These are phyloP conservation scores for Panaeolus papilionaceus DNA, from an alignment of 768 basidiomycete species.

Conservation along the genomic window DNA sequence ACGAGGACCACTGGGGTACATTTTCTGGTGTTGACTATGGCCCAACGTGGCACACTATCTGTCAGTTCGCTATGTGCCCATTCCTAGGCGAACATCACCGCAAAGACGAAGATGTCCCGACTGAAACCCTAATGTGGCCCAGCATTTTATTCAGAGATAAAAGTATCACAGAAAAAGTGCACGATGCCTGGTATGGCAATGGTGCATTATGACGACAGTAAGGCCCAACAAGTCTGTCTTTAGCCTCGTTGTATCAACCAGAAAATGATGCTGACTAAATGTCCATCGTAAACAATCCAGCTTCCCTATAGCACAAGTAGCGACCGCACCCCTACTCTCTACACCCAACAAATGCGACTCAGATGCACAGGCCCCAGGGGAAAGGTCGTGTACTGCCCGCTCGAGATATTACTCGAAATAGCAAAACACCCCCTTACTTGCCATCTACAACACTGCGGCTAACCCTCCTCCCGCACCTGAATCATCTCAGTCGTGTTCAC, in stretches of 20 bases:
- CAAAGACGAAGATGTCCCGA: neutral
- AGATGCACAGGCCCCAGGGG: neutral
- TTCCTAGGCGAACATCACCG: neutral
- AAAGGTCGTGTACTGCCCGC: neutral
- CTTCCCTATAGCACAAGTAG: neutral
- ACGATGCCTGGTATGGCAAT: too few species aligned
- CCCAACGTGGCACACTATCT: neutral
- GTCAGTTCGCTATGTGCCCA: neutral
- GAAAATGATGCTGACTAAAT: neutral
- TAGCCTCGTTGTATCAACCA: too few species aligned
- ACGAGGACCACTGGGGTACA: neutral
- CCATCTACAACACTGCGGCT: neutral
- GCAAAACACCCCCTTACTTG: neutral
- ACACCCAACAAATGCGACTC: too few species aligned
- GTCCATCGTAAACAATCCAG: neutral
- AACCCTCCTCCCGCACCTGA: neutral
- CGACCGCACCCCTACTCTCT: neutral
- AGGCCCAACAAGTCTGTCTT: too few species aligned
- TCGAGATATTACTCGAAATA: neutral
- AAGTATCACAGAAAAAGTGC: too few species aligned
- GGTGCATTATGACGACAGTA: too few species aligned
- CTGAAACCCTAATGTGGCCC: too few species aligned
- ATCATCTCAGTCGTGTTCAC: too few species aligned
- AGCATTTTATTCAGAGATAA: too few species aligned
- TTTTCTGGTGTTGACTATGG: neutral